These are phyloP conservation scores for Globisporangium cylindrosporum DNA, from an alignment of 352 stramenopile species.

Conservation along the genomic window DNA sequence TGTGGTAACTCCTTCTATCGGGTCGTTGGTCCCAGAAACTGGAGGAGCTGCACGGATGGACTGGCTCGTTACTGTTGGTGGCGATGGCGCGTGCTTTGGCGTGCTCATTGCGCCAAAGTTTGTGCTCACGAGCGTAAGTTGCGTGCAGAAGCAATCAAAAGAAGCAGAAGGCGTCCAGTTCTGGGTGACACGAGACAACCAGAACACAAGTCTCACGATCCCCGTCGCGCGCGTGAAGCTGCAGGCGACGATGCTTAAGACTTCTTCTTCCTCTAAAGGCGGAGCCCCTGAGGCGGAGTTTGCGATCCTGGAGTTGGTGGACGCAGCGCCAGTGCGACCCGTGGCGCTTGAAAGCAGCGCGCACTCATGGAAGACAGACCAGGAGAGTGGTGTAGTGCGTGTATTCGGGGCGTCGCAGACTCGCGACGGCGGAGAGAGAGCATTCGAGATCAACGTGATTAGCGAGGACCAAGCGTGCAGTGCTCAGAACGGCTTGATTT, in stretches of 20 bases:
- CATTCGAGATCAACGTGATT: too few species aligned
- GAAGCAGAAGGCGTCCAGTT: background rate
- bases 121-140: background rate
- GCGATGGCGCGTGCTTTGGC: background rate
- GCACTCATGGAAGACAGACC: background rate
- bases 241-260: background rate
- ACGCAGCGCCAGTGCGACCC: background rate
- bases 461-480: background rate
- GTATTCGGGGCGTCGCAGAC: background rate
- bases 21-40: background rate
- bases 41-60: background rate
- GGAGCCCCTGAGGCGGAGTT: background rate
- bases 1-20: background rate
- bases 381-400: background rate
- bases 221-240: background rate
- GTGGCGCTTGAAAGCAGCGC: background rate
- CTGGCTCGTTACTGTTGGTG: background rate
- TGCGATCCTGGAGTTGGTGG: background rate
- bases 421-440: background rate
- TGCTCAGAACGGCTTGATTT: background rate
- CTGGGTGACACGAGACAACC: background rate
- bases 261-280: background rate
- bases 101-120: slow-evolving; percentile 9
- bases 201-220: background rate
- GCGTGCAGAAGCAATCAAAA: background rate